Evolutionary conservation across 176 grass and related monocot genomes (phyloP).

Genomic region (Triticum urartu): DNA sequence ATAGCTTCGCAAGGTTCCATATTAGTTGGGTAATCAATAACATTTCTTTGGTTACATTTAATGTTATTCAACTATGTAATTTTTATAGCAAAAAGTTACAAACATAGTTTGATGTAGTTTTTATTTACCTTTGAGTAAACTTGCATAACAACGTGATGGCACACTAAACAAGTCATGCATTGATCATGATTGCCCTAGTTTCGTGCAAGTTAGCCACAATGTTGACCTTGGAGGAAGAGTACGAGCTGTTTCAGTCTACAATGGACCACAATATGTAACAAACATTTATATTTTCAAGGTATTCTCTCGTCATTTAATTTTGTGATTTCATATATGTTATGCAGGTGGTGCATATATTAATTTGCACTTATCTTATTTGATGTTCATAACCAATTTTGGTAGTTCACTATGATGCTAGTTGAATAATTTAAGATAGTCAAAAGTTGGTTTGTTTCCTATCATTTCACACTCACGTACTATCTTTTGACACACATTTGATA

Average conservation of each 20-base stretch:
- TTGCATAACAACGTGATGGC: neutral
- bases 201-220: slow-evolving; percentile 25
- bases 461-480: neutral
- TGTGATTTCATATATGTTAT: neutral
- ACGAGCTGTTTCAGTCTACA: neutral
- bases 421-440: neutral
- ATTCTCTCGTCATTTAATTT: neutral
- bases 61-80: neutral
- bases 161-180: neutral
- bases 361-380: neutral
- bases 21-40: slow-evolving; percentile 2
- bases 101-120: neutral
- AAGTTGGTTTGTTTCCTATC: neutral
- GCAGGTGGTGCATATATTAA: neutral
- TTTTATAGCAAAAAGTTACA: neutral
- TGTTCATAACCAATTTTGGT: neutral
- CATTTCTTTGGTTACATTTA: neutral
- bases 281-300: slow-evolving; percentile 12
- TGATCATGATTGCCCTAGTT: slow-evolving; percentile 30
- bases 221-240: slow-evolving; percentile 18
- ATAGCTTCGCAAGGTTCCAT: slow-evolving; percentile 15
- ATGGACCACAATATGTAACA: slow-evolving; percentile 16
- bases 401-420: neutral
- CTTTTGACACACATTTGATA: neutral
- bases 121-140: neutral